A percentile compares a stretch with the other conserved stretches of the same genome.
Evolutionary conservation across 192 early-diverging fungal genomes (phyloP).

Genomic region (Dispira simplex): DNA sequence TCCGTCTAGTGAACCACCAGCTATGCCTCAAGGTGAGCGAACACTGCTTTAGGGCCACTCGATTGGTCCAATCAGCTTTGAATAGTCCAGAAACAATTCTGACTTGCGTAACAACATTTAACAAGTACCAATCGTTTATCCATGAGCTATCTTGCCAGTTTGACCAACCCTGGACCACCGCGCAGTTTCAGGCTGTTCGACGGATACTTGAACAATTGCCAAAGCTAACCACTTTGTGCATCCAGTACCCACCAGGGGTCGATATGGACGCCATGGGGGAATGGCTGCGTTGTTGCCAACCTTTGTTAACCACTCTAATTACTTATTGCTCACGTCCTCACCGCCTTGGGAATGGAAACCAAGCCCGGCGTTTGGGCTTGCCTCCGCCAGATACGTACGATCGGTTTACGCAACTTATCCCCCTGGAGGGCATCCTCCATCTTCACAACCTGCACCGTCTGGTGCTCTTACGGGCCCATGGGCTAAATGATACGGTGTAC

Average conservation of each 20-base stretch:
- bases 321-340: neutral
- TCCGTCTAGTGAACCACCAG: neutral
- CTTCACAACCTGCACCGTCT: neutral
- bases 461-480: neutral
- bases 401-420: neutral
- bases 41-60: neutral
- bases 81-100: neutral
- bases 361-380: neutral
- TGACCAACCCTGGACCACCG: neutral
- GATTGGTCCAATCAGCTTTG: neutral
- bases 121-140: neutral
- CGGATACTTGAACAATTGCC: neutral
- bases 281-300: neutral
- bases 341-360: neutral
- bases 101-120: neutral
- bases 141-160: neutral
- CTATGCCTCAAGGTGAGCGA: neutral
- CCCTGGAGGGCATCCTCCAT: slow-evolving; percentile 1
- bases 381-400: neutral
- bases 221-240: neutral
- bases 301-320: neutral
- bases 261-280: neutral
- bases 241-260: neutral
- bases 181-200: neutral
- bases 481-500: neutral